Evolutionary conservation across 2,329 filamentous ascomycete species (phyloP).

Genomic region (Lojkania enalia): DNA sequence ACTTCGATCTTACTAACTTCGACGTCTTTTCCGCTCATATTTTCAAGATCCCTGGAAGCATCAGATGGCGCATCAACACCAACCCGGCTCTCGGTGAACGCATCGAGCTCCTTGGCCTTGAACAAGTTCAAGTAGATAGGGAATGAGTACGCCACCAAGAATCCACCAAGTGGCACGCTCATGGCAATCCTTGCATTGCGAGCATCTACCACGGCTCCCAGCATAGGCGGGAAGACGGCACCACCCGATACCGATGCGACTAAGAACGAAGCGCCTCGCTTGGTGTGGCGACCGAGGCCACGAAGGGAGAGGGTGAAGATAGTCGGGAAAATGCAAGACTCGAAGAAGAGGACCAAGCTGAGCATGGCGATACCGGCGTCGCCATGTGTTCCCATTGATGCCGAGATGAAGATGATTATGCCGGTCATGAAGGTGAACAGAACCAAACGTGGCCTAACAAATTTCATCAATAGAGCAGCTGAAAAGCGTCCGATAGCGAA

Average conservation of each 20-base stretch:
- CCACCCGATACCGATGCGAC: conserved; percentile 29
- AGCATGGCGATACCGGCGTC: conserved; percentile 17
- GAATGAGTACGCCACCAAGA: conserved; percentile 33
- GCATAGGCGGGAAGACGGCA: conserved; percentile 31
- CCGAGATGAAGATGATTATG: conserved; percentile 18
- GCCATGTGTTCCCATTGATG: conserved; percentile 15
- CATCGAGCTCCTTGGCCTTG: conserved; percentile 34
- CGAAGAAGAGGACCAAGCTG: conserved; percentile 37
- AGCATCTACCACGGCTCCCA: conserved; percentile 32
- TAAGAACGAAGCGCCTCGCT: conserved; percentile 32
- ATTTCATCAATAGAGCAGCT: conserved; percentile 20
- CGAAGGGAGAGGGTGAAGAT: conserved; percentile 32
- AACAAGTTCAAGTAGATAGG: conserved; percentile 31
- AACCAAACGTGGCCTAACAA: conserved; percentile 50
- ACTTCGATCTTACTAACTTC: conserved; percentile 15
- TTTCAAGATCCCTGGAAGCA: conserved; percentile 10
- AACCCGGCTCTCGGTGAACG: conserved; percentile 21
- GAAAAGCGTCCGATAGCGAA: conserved; percentile 25
- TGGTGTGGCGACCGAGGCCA: conserved; percentile 31
- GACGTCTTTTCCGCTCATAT: conserved; percentile 16
- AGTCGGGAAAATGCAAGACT: conserved; percentile 37
- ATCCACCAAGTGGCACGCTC: conserved; percentile 32
- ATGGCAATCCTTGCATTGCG: conserved; percentile 29
- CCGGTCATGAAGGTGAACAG: conserved; percentile 19
- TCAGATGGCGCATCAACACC: conserved; percentile 13